phyloP scores from a whole-genome alignment of 805 yeast species.

The Sugiyamaella floridensis region DNA sequence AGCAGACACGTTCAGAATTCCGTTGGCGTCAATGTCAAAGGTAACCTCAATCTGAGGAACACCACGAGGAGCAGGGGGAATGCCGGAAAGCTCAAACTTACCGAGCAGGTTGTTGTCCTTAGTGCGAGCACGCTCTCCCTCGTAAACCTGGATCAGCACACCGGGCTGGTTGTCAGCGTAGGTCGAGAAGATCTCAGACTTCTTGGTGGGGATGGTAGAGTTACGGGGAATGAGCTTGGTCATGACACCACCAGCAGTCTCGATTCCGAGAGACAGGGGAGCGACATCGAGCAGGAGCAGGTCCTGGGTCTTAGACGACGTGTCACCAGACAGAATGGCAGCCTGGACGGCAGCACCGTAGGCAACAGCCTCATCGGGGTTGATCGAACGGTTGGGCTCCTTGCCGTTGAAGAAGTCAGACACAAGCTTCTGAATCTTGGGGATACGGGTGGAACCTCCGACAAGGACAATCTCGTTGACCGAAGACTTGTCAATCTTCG shows the following conservation, averaged over 20 bases:
- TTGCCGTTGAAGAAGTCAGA: slow-evolving; percentile 96
- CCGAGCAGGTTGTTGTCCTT: slow-evolving; percentile 95
- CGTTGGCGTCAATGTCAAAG: slow-evolving; percentile 94
- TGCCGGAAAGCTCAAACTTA: slow-evolving; percentile 93
- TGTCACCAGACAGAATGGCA: slow-evolving; percentile 92
- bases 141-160: slow-evolving; percentile 93
- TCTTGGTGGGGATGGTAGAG: slow-evolving; percentile 96
- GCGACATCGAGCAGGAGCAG: slow-evolving; percentile 92
- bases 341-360: slow-evolving; percentile 99
- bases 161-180: slow-evolving; percentile 98
- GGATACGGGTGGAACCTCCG: slow-evolving; percentile 98
- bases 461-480: slow-evolving; percentile 90
- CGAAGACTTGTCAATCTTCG: slow-evolving; percentile 82
- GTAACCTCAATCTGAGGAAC: slow-evolving; percentile 97
- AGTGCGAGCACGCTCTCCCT: slow-evolving; percentile 97
- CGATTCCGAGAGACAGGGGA: slow-evolving; percentile 95
- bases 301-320: slow-evolving; percentile 94
- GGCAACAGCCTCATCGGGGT: slow-evolving; percentile 99
- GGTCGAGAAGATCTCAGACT: slow-evolving; percentile 94
- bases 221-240: slow-evolving; percentile 97
- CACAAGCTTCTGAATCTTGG: slow-evolving; percentile 91
- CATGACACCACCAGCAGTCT: slow-evolving; percentile 99
- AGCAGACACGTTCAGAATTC: slow-evolving; percentile 93
- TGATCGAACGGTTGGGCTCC: slow-evolving; percentile 93
- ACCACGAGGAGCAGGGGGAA: slow-evolving; percentile 99